phyloP scores from a whole-genome alignment of 352 stramenopile genomes.

The Phytophthora syringae region DNA sequence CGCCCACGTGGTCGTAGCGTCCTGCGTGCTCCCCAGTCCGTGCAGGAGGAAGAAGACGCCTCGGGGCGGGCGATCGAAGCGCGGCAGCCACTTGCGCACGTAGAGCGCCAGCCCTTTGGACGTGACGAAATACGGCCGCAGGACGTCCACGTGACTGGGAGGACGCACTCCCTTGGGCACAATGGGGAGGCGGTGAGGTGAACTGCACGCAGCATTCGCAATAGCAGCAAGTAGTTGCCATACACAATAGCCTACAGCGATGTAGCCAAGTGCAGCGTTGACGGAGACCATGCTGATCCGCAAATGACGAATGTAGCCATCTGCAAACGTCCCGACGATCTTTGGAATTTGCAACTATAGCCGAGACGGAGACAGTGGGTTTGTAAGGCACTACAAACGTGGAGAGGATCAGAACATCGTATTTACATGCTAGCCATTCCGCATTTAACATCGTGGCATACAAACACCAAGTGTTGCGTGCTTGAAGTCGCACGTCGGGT shows the following conservation, averaged over 20 bases:
- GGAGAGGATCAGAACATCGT: not conserved
- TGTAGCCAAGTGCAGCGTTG: conserved; percentile 8
- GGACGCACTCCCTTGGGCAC: conserved; percentile 3
- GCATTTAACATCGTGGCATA: conserved; percentile 9
- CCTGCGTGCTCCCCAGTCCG: conserved; percentile 59
- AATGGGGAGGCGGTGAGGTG: conserved; percentile 28
- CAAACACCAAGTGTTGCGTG: conserved; percentile 1
- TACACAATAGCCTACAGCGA: conserved; percentile 20
- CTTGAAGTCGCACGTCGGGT: conserved; percentile 21
- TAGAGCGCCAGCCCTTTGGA: conserved; percentile 49
- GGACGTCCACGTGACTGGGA: conserved; percentile 19
- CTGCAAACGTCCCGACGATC: not conserved
- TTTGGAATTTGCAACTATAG: not conserved
- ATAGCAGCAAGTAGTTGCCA: conserved; percentile 12
- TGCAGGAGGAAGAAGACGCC: conserved; percentile 66
- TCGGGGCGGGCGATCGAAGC: conserved; percentile 19
- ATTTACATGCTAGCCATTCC: not conserved
- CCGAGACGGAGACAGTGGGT: too few species aligned
- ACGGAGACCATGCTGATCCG: conserved; percentile 9
- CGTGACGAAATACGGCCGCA: conserved; percentile 43
- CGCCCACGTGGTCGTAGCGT: conserved; percentile 60
- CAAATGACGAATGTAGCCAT: conserved; percentile 19
- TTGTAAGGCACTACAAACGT: not conserved
- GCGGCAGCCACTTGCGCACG: conserved; percentile 53
- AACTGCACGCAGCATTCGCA: conserved; percentile 10